Conservation (phyloP, 805 yeast genomes). For the Kuraishia cidri region DNA sequence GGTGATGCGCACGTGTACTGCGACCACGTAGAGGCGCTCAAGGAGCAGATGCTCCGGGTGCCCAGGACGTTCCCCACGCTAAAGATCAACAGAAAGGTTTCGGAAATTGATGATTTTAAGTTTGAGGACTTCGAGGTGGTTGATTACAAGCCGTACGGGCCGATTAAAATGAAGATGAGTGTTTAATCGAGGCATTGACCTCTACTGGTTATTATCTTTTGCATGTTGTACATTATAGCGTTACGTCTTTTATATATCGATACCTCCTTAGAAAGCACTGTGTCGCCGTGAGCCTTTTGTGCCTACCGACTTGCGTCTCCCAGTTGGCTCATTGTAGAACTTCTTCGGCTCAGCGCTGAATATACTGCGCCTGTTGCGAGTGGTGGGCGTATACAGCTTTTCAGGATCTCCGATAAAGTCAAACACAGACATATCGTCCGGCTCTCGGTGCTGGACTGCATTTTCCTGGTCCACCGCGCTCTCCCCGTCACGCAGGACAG, state of each 20-base stretch:
- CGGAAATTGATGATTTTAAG: slow-evolving; percentile 75
- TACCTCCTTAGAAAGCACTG: slow-evolving; percentile 3
- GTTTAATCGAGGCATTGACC: slow-evolving; percentile 35
- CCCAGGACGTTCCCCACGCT: slow-evolving; percentile 82
- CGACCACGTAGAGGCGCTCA: slow-evolving; percentile 88
- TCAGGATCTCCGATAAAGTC: slow-evolving; percentile 24
- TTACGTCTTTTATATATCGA: background rate
- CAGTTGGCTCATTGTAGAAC: too few species aligned
- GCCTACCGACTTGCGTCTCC: slow-evolving; percentile 1
- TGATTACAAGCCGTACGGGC: slow-evolving; percentile 73
- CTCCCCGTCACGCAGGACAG: too few species aligned
- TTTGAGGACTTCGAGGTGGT: slow-evolving; percentile 81
- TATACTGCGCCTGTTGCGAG: slow-evolving; percentile 1
- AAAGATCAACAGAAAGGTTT: slow-evolving; percentile 56
- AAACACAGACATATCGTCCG: slow-evolving; percentile 27
- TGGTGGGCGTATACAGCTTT: slow-evolving; percentile 10
- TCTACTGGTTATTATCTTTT: background rate
- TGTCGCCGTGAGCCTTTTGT: slow-evolving; percentile 5
- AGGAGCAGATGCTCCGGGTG: slow-evolving; percentile 64
- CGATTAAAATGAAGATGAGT: slow-evolving; percentile 95
- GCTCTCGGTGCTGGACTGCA: too few species aligned
- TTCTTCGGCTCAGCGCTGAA: too few species aligned
- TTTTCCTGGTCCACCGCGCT: too few species aligned
- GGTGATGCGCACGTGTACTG: slow-evolving; percentile 96
- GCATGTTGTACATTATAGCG: background rate